phyloP scores from a whole-genome alignment of 495 filamentous ascomycete species.

The Trichoderma erinaceum region DNA sequence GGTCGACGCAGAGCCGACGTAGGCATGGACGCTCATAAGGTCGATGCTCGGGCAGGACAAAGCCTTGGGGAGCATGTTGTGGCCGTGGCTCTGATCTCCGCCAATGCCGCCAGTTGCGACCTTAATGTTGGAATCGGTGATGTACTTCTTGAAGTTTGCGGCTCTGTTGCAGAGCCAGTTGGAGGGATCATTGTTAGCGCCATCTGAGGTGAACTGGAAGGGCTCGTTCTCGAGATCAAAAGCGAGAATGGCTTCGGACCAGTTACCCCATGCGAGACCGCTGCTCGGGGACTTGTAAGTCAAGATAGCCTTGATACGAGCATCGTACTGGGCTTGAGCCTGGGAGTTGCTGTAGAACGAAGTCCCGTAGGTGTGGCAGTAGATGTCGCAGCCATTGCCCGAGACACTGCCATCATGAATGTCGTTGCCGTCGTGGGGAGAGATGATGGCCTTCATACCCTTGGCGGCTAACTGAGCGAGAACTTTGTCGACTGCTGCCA shows the following conservation, averaged over 20 bases:
- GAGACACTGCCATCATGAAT: background rate
- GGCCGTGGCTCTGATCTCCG: constrained; percentile 24
- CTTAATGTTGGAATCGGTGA: constrained; percentile 23
- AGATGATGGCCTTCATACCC: constrained; percentile 38
- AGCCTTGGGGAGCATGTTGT: constrained; percentile 23
- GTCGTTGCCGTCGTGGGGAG: constrained; percentile 34
- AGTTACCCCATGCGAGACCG: constrained; percentile 30
- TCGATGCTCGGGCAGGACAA: constrained; percentile 24
- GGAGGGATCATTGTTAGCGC: constrained; percentile 24
- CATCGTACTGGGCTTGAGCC: constrained; percentile 29
- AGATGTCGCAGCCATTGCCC: constrained; percentile 22
- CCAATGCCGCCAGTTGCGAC: constrained; percentile 27
- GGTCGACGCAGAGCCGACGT: background rate
- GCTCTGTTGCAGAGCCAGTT: constrained; percentile 33
- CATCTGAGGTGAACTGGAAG: constrained; percentile 22
- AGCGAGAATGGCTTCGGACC: constrained; percentile 33
- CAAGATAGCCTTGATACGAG: constrained; percentile 28
- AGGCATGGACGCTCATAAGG: constrained; percentile 15
- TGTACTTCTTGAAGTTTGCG: constrained; percentile 20
- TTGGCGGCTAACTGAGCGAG: constrained; percentile 26
- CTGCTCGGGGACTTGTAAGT: constrained; percentile 29
- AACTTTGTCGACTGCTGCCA: constrained; percentile 31
- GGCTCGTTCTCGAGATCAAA: constrained; percentile 40
- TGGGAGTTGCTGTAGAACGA: constrained; percentile 29
- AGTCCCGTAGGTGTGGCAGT: constrained; percentile 25